Base-by-base conservation (phyloP, 495 filamentous ascomycete genomes). In the Talaromyces adpressus region DNA sequence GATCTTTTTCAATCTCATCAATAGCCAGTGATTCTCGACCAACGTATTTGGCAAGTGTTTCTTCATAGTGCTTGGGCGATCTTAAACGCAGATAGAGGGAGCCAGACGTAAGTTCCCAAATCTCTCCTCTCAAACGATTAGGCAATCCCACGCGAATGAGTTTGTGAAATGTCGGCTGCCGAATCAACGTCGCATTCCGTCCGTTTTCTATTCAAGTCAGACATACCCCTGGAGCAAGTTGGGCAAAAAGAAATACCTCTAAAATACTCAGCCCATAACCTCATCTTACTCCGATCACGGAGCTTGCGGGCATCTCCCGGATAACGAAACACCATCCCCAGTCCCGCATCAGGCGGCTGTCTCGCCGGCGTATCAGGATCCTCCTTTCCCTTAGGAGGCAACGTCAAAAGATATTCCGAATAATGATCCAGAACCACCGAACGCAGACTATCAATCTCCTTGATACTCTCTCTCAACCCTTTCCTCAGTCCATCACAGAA, bases 1-100 rank as follows among this genome's bases (percentile, higher is more conserved):
- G 77, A 68, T 98, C 94, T 70, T 98, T 98, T 69, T 98, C 94
- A 63, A 98, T 98, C 77, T 98, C 94, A 69, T 98, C 94, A 64
- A 98, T 97, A 2, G 94, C 94, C 62, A 97, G 80, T 2, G 93
- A 97, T 63, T 92, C 89, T 66, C 85, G 82, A 9, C 94, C 94
- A 4, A 85, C 81, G 63, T 87, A 91, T 69, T 96, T 92, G 20
- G 85, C 75, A 22, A 98, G 81, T 6, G 91, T 98, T 34, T 98
- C 89, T 23, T 80, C 73, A 67, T 92, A 98, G 8, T 93, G 77
- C 11, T 84, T 90, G 1, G 94, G 94, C 20, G 88, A 89, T 70
- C 96, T 88, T 9, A 98, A 81, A 27, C 94, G 85, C 62, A 96
- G 77, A 72, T 89, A 97, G 25, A 98, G 76, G 4, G 93, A 95